Conservation (phyloP, 164 flowering plant genomes). For the Taxillus chinensis region DNA sequence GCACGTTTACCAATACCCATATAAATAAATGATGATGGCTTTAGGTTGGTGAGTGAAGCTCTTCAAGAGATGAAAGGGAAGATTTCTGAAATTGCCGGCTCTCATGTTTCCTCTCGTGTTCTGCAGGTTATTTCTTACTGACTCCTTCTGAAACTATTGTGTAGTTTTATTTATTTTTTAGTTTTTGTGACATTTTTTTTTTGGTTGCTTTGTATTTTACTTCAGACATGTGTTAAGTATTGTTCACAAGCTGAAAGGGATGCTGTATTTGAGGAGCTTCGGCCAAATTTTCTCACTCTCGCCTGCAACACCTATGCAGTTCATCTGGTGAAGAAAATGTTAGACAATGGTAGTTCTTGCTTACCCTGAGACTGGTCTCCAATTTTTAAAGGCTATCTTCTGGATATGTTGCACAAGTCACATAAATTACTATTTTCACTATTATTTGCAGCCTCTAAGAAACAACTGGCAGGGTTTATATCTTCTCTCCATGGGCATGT, state of each 20-base stretch:
- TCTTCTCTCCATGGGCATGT: slow-evolving; percentile 87
- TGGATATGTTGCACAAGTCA: background rate
- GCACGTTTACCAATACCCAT: background rate
- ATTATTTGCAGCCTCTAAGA: slow-evolving; percentile 65
- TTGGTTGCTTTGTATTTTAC: background rate
- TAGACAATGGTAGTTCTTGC: slow-evolving; percentile 61
- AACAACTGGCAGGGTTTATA: slow-evolving; percentile 65
- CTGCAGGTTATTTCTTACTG: slow-evolving; percentile 52
- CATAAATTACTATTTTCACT: background rate
- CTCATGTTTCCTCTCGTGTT: slow-evolving; percentile 91
- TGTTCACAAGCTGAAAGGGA: slow-evolving; percentile 74
- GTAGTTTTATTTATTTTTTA: background rate
- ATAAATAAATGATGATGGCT: too few species aligned
- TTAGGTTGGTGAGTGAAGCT: slow-evolving; percentile 72
- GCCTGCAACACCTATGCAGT: slow-evolving; percentile 77
- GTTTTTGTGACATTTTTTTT: background rate
- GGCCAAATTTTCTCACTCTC: slow-evolving; percentile 67
- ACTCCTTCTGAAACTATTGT: background rate
- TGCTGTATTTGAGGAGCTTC: slow-evolving; percentile 66
- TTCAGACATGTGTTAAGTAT: slow-evolving; percentile 76
- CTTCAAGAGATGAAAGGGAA: slow-evolving; percentile 83
- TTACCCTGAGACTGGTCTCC: too few species aligned
- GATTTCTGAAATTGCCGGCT: slow-evolving; percentile 77
- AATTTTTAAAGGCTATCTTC: too few species aligned
- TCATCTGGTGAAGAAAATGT: slow-evolving; percentile 78